Base-by-base conservation (phyloP, 345 rosid species). In the Clarkia xantiana region DNA sequence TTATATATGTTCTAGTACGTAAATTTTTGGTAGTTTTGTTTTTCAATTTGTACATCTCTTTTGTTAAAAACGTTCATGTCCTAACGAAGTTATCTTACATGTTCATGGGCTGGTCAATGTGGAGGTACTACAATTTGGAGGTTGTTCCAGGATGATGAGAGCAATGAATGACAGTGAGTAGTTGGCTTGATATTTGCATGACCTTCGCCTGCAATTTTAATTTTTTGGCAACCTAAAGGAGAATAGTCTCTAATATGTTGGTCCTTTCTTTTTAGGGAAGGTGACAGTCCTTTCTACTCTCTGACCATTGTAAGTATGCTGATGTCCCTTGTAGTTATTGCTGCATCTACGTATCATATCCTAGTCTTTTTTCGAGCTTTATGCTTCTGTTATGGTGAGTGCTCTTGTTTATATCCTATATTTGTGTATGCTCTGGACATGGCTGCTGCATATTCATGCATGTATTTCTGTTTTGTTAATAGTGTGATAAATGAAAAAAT, bases 101-200 rank as follows among this genome's bases (percentile, higher is more conserved):
- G 73, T 74, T 66, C 76, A 73, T 78, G 79, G 67, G 64, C 65
- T 68, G 61, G 51, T 62, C 47, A 53, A 61, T 59, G 56, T 64
- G 81, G 85, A 72, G 85, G 79, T 65, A 58, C 48, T 67, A 69
- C 75, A 76, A 43, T 57, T 13, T 67, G 74, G 57, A 64, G 55
- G 60, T 23, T 57, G 60, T 62, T 47, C 73, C 70, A 56, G 61
- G 18, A 34, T 18, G 64, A 65, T 45, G 12, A 41, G 57, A 67
- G 59, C 47, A 40, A 51, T 42, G 57, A 52, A 38, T 51, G 44
- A 38, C 47, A 12, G 86, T 71, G 66, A 79, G 86, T 75, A 53
- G 44, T 36, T 36, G 13, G 15, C 22, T 36, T 34, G 34, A 44
- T 22, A 14, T 38, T 16, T 46, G 40, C n/a, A n/a, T n/a, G n/a